Conservation (phyloP, 2,329 filamentous ascomycete genomes). For the Aspergillus arachidicola region DNA sequence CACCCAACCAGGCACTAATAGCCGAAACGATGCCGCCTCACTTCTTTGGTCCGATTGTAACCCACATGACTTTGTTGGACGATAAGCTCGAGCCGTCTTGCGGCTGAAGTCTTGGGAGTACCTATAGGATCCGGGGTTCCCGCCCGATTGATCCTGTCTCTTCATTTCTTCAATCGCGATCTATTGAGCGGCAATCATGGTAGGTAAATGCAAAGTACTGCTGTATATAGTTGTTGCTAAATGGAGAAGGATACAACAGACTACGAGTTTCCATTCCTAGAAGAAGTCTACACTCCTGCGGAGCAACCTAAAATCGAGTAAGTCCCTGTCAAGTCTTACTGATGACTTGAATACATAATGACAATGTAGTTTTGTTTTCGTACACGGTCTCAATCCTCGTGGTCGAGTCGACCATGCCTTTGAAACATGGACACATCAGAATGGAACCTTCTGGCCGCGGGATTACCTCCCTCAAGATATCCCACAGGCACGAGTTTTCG, state of each 20-base stretch:
- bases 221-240: slow-evolving; percentile 4
- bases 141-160: not conserved
- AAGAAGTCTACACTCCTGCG: slow-evolving; percentile 30
- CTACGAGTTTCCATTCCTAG: slow-evolving; percentile 34
- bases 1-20: not conserved
- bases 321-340: not conserved
- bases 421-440: slow-evolving; percentile 36
- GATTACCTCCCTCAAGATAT: slow-evolving; percentile 31
- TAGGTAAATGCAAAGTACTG: not conserved
- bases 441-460: slow-evolving; percentile 29
- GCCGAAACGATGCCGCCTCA: not conserved
- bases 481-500: slow-evolving; percentile 32
- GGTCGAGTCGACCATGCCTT: slow-evolving; percentile 35
- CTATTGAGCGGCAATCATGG: slow-evolving; percentile 7
- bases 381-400: slow-evolving; percentile 35
- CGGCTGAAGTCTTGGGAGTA: slow-evolving; percentile 3
- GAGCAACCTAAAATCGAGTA: slow-evolving; percentile 33
- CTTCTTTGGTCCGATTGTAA: not conserved
- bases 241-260: slow-evolving; percentile 16
- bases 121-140: not conserved
- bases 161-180: not conserved
- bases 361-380: slow-evolving; percentile 31
- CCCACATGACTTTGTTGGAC: not conserved
- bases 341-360: not conserved
- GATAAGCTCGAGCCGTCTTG: not conserved